Evolutionary conservation across 352 stramenopile species (phyloP), one percentile per base, ranked within the genome.

Genomic region (Phytopythium kandeliae): DNA sequence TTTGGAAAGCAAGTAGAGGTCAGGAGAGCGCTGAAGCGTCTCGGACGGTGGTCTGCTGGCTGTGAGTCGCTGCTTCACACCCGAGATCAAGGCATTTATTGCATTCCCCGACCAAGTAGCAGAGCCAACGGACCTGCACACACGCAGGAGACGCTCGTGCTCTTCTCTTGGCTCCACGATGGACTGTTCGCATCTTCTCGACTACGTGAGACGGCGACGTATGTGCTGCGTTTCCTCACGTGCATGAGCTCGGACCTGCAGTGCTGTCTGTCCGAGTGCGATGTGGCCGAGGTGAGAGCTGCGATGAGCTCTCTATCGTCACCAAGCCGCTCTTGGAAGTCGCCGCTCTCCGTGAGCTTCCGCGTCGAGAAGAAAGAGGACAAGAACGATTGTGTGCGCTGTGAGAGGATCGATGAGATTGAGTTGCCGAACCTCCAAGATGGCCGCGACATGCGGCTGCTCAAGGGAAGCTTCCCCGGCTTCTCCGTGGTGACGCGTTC

Each of bases 121-220:
- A 31, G 22, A 3, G 19, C 5, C n/a, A n/a, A n/a, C n/a, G n/a
- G n/a, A n/a, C n/a, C n/a, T n/a, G 41, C 47, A 36, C 37, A 16
- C 4, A 31, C 28, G 28, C 28, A 31, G 28, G 4, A 40, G 21
- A 48, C 49, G 52, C 34, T 90, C 2, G 58, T 84, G 5, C 42
- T 82, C 19, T 92, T 89, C 55, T 45, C 63, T 1, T 92, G 78
- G 74, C 36, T 92, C 9, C 49, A 63, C 26, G 71, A 85, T 31
- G 46, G 60, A 4, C 43, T 74, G 6, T 87, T 90, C 52, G 50
- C 75, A 1, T 55, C 64, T 0, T 41, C 67, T 34, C 42, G 28
- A 0, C 59, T 90, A 38, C 79, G 79, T 4, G 70, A 75, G 25
- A 83, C 69, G 0, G 63, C 78, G 16, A 71, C 78, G 13, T 86